Evolutionary conservation across 2,329 filamentous ascomycete genomes (phyloP).

Genomic region (Alternaria arborescens): DNA sequence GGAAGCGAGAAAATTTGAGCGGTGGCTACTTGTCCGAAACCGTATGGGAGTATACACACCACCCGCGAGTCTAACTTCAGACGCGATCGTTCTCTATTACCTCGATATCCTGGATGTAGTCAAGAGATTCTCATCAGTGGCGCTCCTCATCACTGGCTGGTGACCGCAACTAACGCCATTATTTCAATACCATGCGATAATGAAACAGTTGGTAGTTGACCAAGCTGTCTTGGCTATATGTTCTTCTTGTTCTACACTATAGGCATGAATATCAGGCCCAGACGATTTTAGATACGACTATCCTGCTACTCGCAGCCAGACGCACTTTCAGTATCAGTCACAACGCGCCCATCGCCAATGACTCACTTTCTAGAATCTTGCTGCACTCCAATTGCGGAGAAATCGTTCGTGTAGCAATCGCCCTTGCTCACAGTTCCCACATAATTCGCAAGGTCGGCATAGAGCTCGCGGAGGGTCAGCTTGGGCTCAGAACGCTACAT

Average conservation of each 20-base stretch:
- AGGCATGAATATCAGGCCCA: neutral
- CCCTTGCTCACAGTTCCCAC: neutral
- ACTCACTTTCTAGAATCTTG: neutral
- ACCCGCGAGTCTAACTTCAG: neutral
- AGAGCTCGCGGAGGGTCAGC: neutral
- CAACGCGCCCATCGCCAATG: neutral
- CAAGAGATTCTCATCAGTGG: neutral
- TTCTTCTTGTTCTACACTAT: too few relatives aligned
- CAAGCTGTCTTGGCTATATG: neutral
- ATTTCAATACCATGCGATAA: neutral
- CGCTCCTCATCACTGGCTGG: neutral
- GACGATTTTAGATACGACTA: neutral
- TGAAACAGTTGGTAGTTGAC: neutral
- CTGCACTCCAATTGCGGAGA: neutral
- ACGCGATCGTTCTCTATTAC: neutral
- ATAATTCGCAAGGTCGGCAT: neutral
- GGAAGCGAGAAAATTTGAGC: neutral
- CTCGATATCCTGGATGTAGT: neutral
- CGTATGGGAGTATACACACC: neutral
- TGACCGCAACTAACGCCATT: neutral
- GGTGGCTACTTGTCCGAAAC: neutral
- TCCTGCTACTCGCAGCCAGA: neutral
- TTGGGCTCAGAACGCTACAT: neutral
- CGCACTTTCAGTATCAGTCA: neutral
- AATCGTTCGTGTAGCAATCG: neutral